Evolutionary conservation across 1,284 basidiomycete species (phyloP), one percentile per base, ranked within the genome.

Genomic region (Puccinia coronata): DNA sequence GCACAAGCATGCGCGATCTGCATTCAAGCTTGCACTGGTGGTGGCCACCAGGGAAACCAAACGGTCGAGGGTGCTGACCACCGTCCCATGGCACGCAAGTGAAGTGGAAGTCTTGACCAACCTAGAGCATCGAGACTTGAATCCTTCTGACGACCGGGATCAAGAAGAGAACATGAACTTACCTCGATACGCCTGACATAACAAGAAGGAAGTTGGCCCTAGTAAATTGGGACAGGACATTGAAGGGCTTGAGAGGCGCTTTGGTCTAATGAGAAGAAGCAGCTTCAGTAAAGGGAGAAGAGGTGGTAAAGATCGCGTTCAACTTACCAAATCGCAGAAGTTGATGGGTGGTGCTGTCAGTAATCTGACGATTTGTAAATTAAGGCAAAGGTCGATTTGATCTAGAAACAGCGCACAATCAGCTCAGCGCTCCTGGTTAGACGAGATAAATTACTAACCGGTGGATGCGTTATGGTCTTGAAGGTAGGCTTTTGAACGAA

Each of bases 161-260:
- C 57, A 28, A 72, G 23, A 70, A 47, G 28, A 43, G 8, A 57
- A 55, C 6, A 69, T 4, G 39, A 49, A 61, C 36, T 23, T 9
- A 72, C 77, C 69, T 80, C 2, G 67, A 41, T 12, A 80, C 47
- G 9, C 65, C 57, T 14, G 67, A 55, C n/a, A 36, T 80, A 2
- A 57, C 51, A 8, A 41, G 67, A 47, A 80, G 67, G 39, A 80
- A 59, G 28, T 65, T 41, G 18, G 77, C 53, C n/a, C 77, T 41
- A 70, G 49, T 70, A n/a, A 80, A 61, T 57, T 80, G 77, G 28
- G 51, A 69, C 25, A 71, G 18, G 3, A 80, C n/a, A 31, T 72
- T 80, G 20, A 71, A 80, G 72, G 77, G 77, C 39, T 43, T 55
- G 31, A 71, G 55, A 51, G 41, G 12, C 16, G 47, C 47, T 8